These are phyloP conservation scores for Vickermania spadyakhi DNA, from an alignment of 208 protist genomes.

Conservation along the genomic window DNA sequence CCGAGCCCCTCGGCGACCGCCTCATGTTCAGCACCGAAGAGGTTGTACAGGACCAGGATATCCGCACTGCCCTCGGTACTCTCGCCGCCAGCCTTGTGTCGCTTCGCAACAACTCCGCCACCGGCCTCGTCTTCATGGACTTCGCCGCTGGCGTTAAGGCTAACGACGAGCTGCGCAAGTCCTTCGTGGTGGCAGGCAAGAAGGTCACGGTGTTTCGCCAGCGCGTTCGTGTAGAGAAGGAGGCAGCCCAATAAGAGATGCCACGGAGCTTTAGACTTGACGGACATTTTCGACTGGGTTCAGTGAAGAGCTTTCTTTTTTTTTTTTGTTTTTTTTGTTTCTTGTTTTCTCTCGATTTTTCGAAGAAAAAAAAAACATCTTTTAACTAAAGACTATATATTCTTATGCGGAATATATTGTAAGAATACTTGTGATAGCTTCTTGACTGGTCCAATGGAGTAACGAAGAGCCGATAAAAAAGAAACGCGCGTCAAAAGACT, in stretches of 20 bases:
- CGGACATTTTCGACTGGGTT: constrained; percentile 4
- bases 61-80: constrained; percentile 49
- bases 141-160: constrained; percentile 57
- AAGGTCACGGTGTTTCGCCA: constrained; percentile 72
- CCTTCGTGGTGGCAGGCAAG: constrained; percentile 39
- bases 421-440: too few relatives aligned
- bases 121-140: constrained; percentile 79
- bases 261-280: neutral
- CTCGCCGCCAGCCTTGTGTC: constrained; percentile 52
- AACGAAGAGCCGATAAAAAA: too few relatives aligned
- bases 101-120: constrained; percentile 73
- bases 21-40: constrained; percentile 78
- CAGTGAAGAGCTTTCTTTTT: too few relatives aligned
- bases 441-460: too few relatives aligned
- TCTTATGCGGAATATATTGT: too few relatives aligned
- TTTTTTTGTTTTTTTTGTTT: constrained; percentile 3
- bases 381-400: too few relatives aligned
- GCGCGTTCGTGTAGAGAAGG: constrained; percentile 30
- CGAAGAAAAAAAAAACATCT: too few relatives aligned
- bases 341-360: neutral
- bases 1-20: constrained; percentile 48
- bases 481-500: too few relatives aligned
- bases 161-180: constrained; percentile 41
- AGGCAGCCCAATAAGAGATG: constrained; percentile 1
- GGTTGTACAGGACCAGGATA: constrained; percentile 70